Evolutionary conservation across 306 rosid genomes (phyloP), one percentile per base, ranked within the genome.

Genomic region (Leucaena leucocephala): DNA sequence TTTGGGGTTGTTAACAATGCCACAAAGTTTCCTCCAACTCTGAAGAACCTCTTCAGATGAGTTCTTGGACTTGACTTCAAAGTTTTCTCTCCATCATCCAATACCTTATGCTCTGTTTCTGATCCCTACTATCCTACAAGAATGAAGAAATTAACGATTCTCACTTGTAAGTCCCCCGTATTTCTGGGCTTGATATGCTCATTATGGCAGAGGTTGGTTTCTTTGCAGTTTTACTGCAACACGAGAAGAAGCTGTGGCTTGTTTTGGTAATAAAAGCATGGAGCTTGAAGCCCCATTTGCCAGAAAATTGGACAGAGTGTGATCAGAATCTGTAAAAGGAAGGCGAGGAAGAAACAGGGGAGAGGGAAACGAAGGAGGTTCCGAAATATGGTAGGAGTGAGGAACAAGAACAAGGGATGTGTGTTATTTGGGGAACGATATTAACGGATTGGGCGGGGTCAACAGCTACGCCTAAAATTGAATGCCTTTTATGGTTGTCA

Each of bases 11-110:
- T 90, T 92, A 3, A 92, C 98, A 3, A 92, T 75, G 3, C 94
- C 88, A 3, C 98, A 93, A 3, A 95, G 77, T 22, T 86, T 79
- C 84, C 99, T 95, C 99, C 98, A 95, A 78, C 74, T 90, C 78
- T 81, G 86, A 75, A 95, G 87, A 72, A 85, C 81, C 80, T 95
- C 98, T 0, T 89, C 97, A 2, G 90, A 77, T 14, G 98, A 85
- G 49, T 90, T 84, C 85, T 95, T 95, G 12, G 87, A 78, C 83
- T 91, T 85, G 42, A 95, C 93, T 7, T 84, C 93, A 66, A 93
- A 95, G 82, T 87, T 87, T 81, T 94, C 88, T 27, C 87, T 91
- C 97, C 99, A 92, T 92, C 38, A 63, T 71, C 15, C 8, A 33
- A 39, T 54, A 35, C 21, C 22, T 2, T n/a, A n/a, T 54, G 17